phyloP scores from a whole-genome alignment of 768 basidiomycete species.

The Leccinum variicolor region DNA sequence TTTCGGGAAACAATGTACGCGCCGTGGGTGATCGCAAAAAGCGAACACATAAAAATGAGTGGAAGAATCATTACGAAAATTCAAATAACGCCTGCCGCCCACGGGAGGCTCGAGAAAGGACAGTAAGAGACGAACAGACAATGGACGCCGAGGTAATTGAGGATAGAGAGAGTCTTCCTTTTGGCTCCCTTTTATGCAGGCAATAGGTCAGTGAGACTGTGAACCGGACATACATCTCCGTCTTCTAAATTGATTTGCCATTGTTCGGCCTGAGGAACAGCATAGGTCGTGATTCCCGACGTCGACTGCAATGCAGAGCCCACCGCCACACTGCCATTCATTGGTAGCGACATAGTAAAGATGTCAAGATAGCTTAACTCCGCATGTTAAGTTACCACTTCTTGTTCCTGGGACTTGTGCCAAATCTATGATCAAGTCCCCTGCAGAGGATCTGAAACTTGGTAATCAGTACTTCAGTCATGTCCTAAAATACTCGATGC shows the following conservation, averaged over 20 bases:
- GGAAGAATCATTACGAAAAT: slow-evolving; percentile 9
- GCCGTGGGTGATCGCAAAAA: slow-evolving; percentile 9
- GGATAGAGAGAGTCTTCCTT: not conserved
- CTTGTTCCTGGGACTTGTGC: not conserved
- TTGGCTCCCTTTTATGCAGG: slow-evolving; percentile 1
- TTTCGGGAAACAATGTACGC: slow-evolving; percentile 19
- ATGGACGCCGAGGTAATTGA: not conserved
- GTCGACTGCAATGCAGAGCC: not conserved
- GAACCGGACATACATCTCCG: not conserved
- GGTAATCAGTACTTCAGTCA: not conserved
- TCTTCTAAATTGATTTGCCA: not conserved
- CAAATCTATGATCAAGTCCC: not conserved
- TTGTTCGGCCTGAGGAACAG: not conserved
- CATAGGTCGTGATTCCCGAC: not conserved
- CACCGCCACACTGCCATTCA: not conserved
- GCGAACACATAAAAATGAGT: slow-evolving; percentile 3
- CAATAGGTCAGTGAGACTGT: not conserved
- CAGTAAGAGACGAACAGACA: not conserved
- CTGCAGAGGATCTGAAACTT: not conserved
- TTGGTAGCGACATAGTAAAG: not conserved
- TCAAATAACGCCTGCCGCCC: not conserved
- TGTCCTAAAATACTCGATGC: not conserved
- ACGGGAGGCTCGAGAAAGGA: not conserved
- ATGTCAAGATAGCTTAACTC: not conserved
- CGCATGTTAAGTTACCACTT: not conserved